Evolutionary conservation across 805 yeast species (phyloP).

Genomic region (Lipomyces kockii): DNA sequence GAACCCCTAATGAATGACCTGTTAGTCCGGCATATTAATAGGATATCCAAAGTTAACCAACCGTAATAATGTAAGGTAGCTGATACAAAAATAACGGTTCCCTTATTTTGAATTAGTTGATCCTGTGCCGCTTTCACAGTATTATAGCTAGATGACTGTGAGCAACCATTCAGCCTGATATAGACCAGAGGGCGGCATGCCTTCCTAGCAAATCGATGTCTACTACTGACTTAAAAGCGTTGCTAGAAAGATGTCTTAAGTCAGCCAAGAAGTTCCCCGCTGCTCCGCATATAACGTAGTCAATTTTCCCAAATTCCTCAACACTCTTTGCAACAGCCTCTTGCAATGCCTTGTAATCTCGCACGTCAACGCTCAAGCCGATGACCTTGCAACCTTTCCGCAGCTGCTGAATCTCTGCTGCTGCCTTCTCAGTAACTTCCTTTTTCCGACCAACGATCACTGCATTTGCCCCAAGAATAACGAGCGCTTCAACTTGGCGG

Average conservation of each 20-base stretch:
- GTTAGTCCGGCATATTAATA: not conserved
- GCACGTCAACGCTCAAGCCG: conserved; percentile 78
- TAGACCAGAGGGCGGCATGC: conserved; percentile 40
- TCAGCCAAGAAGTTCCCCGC: conserved; percentile 92
- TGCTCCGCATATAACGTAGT: conserved; percentile 91
- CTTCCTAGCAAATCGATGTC: conserved; percentile 88
- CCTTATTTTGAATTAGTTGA: conserved; percentile 67
- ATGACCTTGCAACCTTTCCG: conserved; percentile 68
- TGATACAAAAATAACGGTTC: conserved; percentile 70
- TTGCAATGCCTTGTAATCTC: conserved; percentile 63
- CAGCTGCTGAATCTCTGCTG: conserved; percentile 63
- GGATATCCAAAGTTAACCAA: not conserved
- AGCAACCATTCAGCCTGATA: not conserved
- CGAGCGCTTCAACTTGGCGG: conserved; percentile 84
- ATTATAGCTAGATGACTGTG: conserved; percentile 51
- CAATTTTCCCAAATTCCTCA: conserved; percentile 72
- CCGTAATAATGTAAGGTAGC: conserved; percentile 92
- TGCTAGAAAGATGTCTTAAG: conserved; percentile 74
- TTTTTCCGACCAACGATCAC: conserved; percentile 80
- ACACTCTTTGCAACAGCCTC: conserved; percentile 72
- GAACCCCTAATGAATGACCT: conserved; percentile 49
- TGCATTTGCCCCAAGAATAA: conserved; percentile 83
- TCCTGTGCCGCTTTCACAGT: conserved; percentile 82
- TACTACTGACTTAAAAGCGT: conserved; percentile 87
- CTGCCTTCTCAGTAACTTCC: conserved; percentile 68